Evolutionary conservation across 2,329 filamentous ascomycete species (phyloP).

Genomic region (Geosmithia putterillii): DNA sequence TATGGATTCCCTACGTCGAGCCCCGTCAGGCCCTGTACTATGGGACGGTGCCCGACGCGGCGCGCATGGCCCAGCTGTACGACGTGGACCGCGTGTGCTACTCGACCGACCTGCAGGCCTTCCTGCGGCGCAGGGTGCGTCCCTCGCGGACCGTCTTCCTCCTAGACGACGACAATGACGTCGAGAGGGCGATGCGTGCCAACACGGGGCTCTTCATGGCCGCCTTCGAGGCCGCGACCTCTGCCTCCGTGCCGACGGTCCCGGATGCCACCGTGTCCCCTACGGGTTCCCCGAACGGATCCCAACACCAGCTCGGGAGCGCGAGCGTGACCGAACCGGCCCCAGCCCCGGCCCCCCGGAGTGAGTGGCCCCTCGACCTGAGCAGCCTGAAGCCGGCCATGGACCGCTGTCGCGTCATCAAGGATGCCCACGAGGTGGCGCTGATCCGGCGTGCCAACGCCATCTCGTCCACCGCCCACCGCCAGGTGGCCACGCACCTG

Average conservation of each 20-base stretch:
- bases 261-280: too few species aligned
- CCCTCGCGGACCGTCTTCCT: constrained; percentile 27
- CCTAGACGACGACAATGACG: constrained; percentile 15
- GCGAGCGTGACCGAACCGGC: too few species aligned
- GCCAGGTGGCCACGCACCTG: constrained; percentile 54
- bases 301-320: too few species aligned
- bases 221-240: too few species aligned
- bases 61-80: constrained; percentile 48
- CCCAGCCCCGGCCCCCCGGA: neutral
- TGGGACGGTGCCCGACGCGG: constrained; percentile 45
- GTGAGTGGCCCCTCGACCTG: constrained; percentile 29
- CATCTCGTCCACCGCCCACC: constrained; percentile 68
- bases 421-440: constrained; percentile 74
- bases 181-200: neutral
- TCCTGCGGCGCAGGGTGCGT: constrained; percentile 24
- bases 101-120: constrained; percentile 35
- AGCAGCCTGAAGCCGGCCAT: constrained; percentile 55
- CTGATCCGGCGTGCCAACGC: constrained; percentile 72
- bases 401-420: constrained; percentile 68
- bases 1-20: constrained; percentile 64
- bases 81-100: constrained; percentile 63
- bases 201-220: too few species aligned
- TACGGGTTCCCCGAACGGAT: too few species aligned
- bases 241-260: too few species aligned
- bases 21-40: constrained; percentile 50